Percentiles rank a stretch among this genome's conserved stretches.
Conservation (phyloP, 176 grass and related monocot species). For the Phyllostachys edulis region DNA sequence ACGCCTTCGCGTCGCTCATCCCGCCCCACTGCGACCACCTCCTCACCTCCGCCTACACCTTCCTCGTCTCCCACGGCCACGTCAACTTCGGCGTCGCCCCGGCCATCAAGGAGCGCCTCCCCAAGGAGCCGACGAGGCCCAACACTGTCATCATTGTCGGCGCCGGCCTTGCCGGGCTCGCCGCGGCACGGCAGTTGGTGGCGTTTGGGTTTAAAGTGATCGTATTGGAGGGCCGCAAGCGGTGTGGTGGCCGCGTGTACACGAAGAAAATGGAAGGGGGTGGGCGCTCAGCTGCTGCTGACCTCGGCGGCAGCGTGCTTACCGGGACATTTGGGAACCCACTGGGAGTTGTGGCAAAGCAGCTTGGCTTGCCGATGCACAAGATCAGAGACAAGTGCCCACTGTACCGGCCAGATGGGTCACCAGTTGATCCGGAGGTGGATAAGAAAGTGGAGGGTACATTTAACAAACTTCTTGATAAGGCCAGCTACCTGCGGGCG, state of each 20-base stretch:
- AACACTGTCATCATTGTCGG: slow-evolving; percentile 66
- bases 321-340: slow-evolving; percentile 86
- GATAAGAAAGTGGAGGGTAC: slow-evolving; percentile 86
- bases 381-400: slow-evolving; percentile 97
- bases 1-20: slow-evolving; percentile 56
- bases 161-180: slow-evolving; percentile 76
- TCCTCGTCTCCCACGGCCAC: slow-evolving; percentile 78
- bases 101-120: slow-evolving; percentile 73
- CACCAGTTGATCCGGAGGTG: slow-evolving; percentile 70
- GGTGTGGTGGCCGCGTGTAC: slow-evolving; percentile 87
- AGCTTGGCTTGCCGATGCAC: slow-evolving; percentile 71
- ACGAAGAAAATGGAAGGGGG: slow-evolving; percentile 93
- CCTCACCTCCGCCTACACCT: slow-evolving; percentile 82
- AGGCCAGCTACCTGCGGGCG: slow-evolving; percentile 60
- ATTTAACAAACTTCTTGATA: slow-evolving; percentile 90
- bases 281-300: slow-evolving; percentile 64
- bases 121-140: slow-evolving; percentile 66
- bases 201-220: slow-evolving; percentile 80
- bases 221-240: slow-evolving; percentile 82
- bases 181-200: slow-evolving; percentile 77
- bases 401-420: slow-evolving; percentile 68
- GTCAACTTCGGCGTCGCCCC: slow-evolving; percentile 90
- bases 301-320: slow-evolving; percentile 91
- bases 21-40: slow-evolving; percentile 81
- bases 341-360: slow-evolving; percentile 65